Percentiles rank a stretch among this genome's conserved stretches.
Evolutionary conservation across 2,329 filamentous ascomycete genomes (phyloP).

Genomic region (Akanthomyces uredinophilus): DNA sequence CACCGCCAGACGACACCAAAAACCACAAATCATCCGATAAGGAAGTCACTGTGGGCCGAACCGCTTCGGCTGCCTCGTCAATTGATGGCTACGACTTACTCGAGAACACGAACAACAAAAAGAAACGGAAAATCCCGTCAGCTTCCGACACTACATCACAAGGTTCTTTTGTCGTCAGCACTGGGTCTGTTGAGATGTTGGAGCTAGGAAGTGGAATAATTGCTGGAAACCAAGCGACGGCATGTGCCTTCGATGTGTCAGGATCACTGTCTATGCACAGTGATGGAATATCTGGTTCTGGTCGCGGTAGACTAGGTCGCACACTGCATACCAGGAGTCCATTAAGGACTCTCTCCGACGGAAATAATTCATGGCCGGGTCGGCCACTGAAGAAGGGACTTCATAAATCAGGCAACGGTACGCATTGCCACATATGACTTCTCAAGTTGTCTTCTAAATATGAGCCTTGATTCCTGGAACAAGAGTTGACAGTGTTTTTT

Average conservation of each 20-base stretch:
- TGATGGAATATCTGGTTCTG: constrained; percentile 73
- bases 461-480: neutral
- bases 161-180: constrained; percentile 23
- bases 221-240: constrained; percentile 22
- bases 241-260: constrained; percentile 28
- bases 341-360: constrained; percentile 54
- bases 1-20: neutral
- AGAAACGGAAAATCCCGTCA: constrained; percentile 95
- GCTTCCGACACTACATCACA: constrained; percentile 60
- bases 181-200: neutral
- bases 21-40: neutral
- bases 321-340: constrained; percentile 57
- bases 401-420: neutral
- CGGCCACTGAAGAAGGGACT: constrained; percentile 41
- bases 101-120: constrained; percentile 98
- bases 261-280: constrained; percentile 47
- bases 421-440: neutral
- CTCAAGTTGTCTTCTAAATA: neutral
- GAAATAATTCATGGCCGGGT: constrained; percentile 50
- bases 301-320: constrained; percentile 77
- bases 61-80: constrained; percentile 63
- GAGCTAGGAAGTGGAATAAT: constrained; percentile 17
- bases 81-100: constrained; percentile 92
- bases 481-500: neutral
- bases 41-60: neutral